Evolutionary conservation across 2,329 filamentous ascomycete genomes (phyloP).

Genomic region (Rhytidhysteron rufulum): DNA sequence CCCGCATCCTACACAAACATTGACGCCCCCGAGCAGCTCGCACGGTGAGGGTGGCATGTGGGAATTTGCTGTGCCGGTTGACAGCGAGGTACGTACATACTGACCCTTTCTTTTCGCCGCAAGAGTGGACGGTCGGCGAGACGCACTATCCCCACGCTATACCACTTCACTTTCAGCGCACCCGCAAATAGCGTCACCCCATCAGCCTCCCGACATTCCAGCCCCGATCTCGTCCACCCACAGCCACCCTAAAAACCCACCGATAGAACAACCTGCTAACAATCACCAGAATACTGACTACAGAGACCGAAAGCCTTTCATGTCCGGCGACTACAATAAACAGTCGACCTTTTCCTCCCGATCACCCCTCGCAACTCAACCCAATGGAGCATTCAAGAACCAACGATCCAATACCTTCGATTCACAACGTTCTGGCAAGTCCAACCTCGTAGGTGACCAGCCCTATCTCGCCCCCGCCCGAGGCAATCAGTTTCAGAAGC

Average conservation of each 20-base stretch:
- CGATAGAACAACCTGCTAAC: conserved; percentile 1
- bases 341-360: conserved; percentile 22
- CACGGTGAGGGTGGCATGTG: conserved; percentile 35
- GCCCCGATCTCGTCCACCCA: too few relatives aligned
- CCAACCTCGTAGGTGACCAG: conserved; percentile 20
- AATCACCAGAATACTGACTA: conserved; percentile 23
- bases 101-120: too few relatives aligned
- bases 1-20: conserved; percentile 29
- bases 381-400: conserved; percentile 28
- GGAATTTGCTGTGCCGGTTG: conserved; percentile 37
- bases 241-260: conserved; percentile 3
- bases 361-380: conserved; percentile 30
- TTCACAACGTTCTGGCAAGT: conserved; percentile 17
- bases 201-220: too few relatives aligned
- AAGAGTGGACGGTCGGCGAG: conserved; percentile 9
- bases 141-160: conserved; percentile 9
- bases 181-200: conserved; percentile 7
- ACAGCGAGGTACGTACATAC: conserved; percentile 31
- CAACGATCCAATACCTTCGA: conserved; percentile 27
- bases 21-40: conserved; percentile 38
- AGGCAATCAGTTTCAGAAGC: conserved; percentile 34
- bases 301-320: conserved; percentile 29
- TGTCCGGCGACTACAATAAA: conserved; percentile 29
- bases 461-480: conserved; percentile 30
- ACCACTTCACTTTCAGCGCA: conserved; percentile 14